A percentile compares a stretch with the other conserved stretches of the same genome.
Evolutionary conservation across 768 basidiomycete species (phyloP).

Genomic region (Russula virescens): DNA sequence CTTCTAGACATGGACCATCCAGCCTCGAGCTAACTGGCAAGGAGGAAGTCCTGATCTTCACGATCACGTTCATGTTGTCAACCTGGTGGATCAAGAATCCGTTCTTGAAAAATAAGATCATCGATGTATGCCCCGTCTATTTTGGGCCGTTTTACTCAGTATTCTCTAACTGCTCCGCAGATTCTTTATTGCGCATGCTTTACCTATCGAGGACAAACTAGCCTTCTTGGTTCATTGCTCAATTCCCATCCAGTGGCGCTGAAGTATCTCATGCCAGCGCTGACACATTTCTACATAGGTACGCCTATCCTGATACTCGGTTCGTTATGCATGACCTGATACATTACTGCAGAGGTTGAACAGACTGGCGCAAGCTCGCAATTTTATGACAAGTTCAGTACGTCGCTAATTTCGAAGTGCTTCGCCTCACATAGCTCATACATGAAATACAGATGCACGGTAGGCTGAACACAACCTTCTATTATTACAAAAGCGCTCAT

Average conservation of each 20-base stretch:
- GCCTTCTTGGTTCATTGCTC: conserved; percentile 75
- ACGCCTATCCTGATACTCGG: conserved; percentile 24
- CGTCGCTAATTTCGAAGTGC: conserved; percentile 30
- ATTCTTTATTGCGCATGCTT: conserved; percentile 70
- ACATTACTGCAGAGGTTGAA: conserved; percentile 71
- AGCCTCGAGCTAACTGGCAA: conserved; percentile 82
- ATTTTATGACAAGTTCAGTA: conserved; percentile 97
- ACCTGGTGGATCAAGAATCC: conserved; percentile 99
- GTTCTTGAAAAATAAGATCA: conserved; percentile 93
- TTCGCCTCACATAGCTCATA: neutral
- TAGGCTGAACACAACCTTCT: conserved; percentile 25
- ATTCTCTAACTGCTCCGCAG: conserved; percentile 33
- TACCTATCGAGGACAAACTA: conserved; percentile 57
- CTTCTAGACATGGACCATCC: conserved; percentile 55
- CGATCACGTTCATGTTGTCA: conserved; percentile 84
- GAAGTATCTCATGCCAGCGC: conserved; percentile 81
- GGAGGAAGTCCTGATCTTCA: conserved; percentile 79
- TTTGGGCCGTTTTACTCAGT: neutral
- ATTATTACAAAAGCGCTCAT: neutral
- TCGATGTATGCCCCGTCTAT: conserved; percentile 54
- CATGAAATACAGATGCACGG: conserved; percentile 45
- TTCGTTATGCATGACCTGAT: neutral
- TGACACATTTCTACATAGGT: conserved; percentile 96
- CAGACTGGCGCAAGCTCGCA: conserved; percentile 96
- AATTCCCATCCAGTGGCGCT: conserved; percentile 82